Percentiles rank a stretch among this genome's conserved stretches.
Evolutionary conservation across 805 yeast species (phyloP).

Genomic region (Metschnikowia anglica): DNA sequence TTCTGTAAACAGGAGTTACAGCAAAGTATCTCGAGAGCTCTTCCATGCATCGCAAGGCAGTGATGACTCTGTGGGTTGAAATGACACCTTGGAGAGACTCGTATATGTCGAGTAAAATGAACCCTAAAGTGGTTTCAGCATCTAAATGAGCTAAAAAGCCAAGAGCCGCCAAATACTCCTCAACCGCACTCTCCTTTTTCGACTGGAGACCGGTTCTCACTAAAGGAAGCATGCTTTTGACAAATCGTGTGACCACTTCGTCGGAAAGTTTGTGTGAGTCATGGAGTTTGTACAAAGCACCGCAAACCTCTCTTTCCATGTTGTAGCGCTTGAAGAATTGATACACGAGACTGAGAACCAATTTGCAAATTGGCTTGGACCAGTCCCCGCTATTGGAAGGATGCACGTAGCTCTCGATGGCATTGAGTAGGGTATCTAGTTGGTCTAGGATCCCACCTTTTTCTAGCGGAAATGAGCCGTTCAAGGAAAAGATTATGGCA

Average conservation of each 20-base stretch:
- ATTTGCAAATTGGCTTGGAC: slow-evolving; percentile 67
- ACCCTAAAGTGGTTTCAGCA: slow-evolving; percentile 54
- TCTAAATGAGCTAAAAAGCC: slow-evolving; percentile 63
- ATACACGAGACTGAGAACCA: slow-evolving; percentile 58
- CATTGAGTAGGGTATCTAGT: slow-evolving; percentile 56
- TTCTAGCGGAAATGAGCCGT: slow-evolving; percentile 45
- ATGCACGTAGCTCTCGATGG: slow-evolving; percentile 79
- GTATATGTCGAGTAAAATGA: slow-evolving; percentile 68
- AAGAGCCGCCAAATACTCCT: slow-evolving; percentile 57
- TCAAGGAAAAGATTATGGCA: slow-evolving; percentile 59
- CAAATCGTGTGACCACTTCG: slow-evolving; percentile 41
- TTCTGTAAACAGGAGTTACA: slow-evolving; percentile 58
- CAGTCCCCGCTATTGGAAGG: slow-evolving; percentile 94
- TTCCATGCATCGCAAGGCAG: slow-evolving; percentile 67
- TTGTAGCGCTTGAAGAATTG: slow-evolving; percentile 59
- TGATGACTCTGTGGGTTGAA: slow-evolving; percentile 75
- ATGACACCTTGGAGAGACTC: slow-evolving; percentile 66
- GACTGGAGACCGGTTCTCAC: slow-evolving; percentile 75
- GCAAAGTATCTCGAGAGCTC: slow-evolving; percentile 69
- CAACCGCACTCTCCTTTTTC: slow-evolving; percentile 56
- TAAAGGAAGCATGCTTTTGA: slow-evolving; percentile 52
- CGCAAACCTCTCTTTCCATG: slow-evolving; percentile 45
- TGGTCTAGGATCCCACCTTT: slow-evolving; percentile 49
- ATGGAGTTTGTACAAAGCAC: slow-evolving; percentile 27
- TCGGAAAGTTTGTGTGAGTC: slow-evolving; percentile 35